These are phyloP conservation scores for Pelargonium citronellum DNA, from an alignment of 441 rosid genomes.

Conservation along the genomic window DNA sequence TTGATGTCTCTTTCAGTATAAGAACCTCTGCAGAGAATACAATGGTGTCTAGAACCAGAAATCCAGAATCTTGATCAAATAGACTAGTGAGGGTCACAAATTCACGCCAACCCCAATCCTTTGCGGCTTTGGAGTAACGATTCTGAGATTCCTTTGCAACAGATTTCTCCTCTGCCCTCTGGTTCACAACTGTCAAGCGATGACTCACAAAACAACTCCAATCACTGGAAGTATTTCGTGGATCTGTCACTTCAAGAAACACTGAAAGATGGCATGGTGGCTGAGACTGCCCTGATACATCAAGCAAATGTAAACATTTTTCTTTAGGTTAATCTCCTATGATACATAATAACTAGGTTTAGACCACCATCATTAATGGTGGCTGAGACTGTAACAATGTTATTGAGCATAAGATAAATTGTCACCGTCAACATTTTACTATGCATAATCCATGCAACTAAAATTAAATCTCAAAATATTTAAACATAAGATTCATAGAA, in stretches of 20 bases:
- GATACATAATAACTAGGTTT: neutral
- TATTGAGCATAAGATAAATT: neutral
- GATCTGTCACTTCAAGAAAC: conserved; percentile 98
- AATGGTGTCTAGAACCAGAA: conserved; percentile 92
- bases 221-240: conserved; percentile 75
- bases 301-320: conserved; percentile 32
- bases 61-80: conserved; percentile 98
- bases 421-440: neutral
- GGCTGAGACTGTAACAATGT: neutral
- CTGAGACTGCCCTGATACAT: conserved; percentile 99
- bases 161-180: conserved; percentile 85
- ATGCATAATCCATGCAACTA: neutral
- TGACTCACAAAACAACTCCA: conserved; percentile 99
- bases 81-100: conserved; percentile 96
- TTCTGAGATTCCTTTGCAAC: conserved; percentile 95
- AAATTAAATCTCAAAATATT: neutral
- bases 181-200: conserved; percentile 91
- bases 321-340: conserved; percentile 39
- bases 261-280: conserved; percentile 99
- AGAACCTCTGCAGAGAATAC: conserved; percentile 97
- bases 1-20: conserved; percentile 89
- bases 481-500: neutral
- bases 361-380: neutral
- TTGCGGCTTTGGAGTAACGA: conserved; percentile 98
- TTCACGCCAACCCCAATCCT: conserved; percentile 99